Evolutionary conservation across 129 eudicot species (phyloP), one percentile per base, ranked within the genome.

Genomic region (Saposhnikovia divaricata): DNA sequence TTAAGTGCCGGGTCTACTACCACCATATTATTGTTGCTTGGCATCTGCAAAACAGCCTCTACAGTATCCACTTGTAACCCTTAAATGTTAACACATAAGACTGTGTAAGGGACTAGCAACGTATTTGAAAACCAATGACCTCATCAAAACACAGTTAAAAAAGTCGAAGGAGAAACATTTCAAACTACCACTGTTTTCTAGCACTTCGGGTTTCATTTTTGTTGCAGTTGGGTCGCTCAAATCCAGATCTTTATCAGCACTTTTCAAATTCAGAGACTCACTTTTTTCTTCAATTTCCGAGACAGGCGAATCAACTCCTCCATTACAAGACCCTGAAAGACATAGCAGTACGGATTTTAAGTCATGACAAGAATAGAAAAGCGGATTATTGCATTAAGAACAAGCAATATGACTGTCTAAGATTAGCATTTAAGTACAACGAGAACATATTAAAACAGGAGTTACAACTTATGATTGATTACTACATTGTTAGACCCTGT

Each of bases 131-230:
- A 45, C 39, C 5, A 42, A 23, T 9, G 21, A 15, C 19, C 9
- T 4, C 6, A 70, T 14, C 40, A 37, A 70, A 4, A 70, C n/a
- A 13, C 12, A 13, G 27, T 4, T 70, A 18, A 0, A 37, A 70
- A 8, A 43, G 18, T 0, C 9, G 0, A 3, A 65, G 16, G 38
- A 28, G 9, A n/a, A 28, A 28, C 15, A 25, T 18, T 39, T 11
- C 21, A n/a, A 68, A 77, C 40, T 72, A 85, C 88, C 82, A 37
- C 27, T 71, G 66, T 40, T 77, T 23, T 6, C 12, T 6, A n/a
- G 5, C 0, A 66, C 10, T 45, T 48, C 10, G 21, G 31, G 28
- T 68, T 82, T 74, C 50, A 25, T 9, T 0, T 72, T 0, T 25
- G 72, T 28, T 11, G 19, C 79, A 44, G 43, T 73, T 27, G 70